Conservation (phyloP, 179 eudicot species). For the Nepenthes alata region DNA sequence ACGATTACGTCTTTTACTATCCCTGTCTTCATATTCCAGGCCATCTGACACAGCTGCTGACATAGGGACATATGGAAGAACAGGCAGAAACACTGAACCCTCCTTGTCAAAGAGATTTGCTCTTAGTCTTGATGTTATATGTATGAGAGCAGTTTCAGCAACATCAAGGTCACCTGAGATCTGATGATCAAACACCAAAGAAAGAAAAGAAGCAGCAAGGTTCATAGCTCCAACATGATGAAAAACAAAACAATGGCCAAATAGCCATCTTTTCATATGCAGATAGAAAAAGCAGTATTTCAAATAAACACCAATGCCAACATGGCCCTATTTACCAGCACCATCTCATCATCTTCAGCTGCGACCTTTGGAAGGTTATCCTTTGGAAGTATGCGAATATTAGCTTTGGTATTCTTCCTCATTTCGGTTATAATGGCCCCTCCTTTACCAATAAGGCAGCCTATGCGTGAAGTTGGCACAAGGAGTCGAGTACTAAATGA, state of each 20-base stretch:
- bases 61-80: constrained; percentile 79
- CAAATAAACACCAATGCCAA: not conserved
- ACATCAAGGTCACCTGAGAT: constrained; percentile 88
- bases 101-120: constrained; percentile 93
- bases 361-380: constrained; percentile 88
- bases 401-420: constrained; percentile 81
- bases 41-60: constrained; percentile 48
- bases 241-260: not conserved
- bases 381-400: constrained; percentile 79
- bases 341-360: constrained; percentile 83
- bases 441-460: constrained; percentile 91
- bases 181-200: constrained; percentile 19
- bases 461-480: constrained; percentile 73
- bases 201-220: not conserved
- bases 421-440: constrained; percentile 84
- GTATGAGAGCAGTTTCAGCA: constrained; percentile 73
- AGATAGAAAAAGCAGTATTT: not conserved
- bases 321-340: constrained; percentile 47
- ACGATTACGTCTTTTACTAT: constrained; percentile 62
- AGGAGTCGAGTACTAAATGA: constrained; percentile 72
- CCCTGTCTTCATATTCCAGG: constrained; percentile 64
- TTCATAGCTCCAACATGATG: not conserved
- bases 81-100: constrained; percentile 74
- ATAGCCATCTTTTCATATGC: not conserved
- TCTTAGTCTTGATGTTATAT: constrained; percentile 69